Conservation (phyloP, 164 flowering plant genomes). For the Vitis cinerea region DNA sequence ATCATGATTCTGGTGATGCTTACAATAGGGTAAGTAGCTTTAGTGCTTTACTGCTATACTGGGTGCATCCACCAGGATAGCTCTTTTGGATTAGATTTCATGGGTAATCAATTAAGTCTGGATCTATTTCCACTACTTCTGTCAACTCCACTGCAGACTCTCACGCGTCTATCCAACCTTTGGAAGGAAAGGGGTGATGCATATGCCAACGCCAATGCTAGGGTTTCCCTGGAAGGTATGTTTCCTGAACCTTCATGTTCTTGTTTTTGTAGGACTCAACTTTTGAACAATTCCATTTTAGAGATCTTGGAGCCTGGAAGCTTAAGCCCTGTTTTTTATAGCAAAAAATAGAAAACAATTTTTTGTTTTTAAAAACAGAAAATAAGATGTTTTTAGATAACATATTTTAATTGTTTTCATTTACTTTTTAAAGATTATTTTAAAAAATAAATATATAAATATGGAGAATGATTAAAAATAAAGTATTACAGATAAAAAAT, state of each 20-base stretch:
- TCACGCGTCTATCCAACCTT: slow-evolving; percentile 53
- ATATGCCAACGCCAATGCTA: slow-evolving; percentile 71
- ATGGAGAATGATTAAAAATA: too few species aligned
- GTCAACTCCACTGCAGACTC: slow-evolving; percentile 40
- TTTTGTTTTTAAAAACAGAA: too few species aligned
- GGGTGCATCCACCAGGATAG: background rate
- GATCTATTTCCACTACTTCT: too few species aligned
- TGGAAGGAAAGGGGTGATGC: slow-evolving; percentile 67
- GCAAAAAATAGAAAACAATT: too few species aligned
- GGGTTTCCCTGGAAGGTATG: slow-evolving; percentile 78
- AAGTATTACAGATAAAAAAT: too few species aligned
- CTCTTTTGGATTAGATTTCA: background rate
- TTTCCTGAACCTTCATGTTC: background rate
- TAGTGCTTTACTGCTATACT: background rate
- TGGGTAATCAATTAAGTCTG: background rate
- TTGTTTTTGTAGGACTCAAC: background rate
- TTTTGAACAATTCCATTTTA: background rate
- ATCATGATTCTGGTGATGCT: slow-evolving; percentile 71
- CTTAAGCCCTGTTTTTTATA: too few species aligned
- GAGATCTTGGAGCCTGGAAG: background rate
- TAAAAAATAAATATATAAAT: too few species aligned
- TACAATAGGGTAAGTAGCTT: slow-evolving; percentile 53
- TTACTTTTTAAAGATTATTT: too few species aligned
- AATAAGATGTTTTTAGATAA: too few species aligned
- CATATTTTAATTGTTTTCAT: too few species aligned